phyloP scores from a whole-genome alignment of 75 land plant species.

The Pseudotsuga menziesii region DNA sequence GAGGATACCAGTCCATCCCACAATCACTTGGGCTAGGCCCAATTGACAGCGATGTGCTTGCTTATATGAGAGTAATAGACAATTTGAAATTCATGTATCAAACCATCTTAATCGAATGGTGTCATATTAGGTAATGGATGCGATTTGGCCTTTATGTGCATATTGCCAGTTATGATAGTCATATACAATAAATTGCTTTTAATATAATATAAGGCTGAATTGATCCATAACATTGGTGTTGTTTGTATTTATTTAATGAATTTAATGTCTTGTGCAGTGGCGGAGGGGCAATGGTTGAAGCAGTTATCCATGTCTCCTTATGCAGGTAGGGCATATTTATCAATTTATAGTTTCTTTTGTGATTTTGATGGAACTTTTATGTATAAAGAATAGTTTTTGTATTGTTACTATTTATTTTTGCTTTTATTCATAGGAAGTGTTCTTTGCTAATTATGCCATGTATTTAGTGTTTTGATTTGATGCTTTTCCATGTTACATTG shows the following conservation, averaged over 20 bases:
- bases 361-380: not conserved
- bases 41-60: not conserved
- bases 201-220: not conserved
- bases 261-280: conserved; percentile 40
- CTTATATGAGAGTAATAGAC: not conserved
- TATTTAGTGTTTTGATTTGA: not conserved
- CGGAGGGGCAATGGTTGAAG: conserved; percentile 73
- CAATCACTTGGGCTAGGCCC: no score
- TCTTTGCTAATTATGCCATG: not conserved
- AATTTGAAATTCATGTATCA: not conserved
- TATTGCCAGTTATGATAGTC: not conserved
- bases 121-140: not conserved
- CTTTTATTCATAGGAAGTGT: not conserved
- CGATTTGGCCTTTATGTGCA: no score
- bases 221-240: not conserved
- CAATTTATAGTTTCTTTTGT: not conserved
- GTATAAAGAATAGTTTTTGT: no score
- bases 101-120: not conserved
- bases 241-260: not conserved
- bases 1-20: no score
- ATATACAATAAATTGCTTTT: not conserved
- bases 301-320: conserved; percentile 59
- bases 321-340: conserved; percentile 29
- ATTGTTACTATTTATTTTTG: not conserved
- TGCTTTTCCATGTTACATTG: not conserved